Percentiles rank a stretch among this genome's conserved stretches.
Evolutionary conservation across 345 rosid genomes (phyloP).

Genomic region (Eucalyptus decipiens): DNA sequence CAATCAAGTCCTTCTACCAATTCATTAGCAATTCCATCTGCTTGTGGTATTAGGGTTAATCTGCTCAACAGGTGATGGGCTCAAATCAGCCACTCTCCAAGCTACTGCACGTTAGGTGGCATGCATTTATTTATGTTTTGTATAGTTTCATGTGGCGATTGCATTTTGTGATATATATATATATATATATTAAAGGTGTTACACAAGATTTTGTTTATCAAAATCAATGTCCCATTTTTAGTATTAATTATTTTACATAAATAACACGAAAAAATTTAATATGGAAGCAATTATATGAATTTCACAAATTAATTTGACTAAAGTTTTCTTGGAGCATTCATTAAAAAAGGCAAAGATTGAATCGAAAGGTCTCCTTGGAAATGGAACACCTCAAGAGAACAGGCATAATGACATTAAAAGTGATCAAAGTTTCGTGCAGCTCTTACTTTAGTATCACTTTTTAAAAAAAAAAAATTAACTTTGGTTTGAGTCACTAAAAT

Average conservation of each 20-base stretch:
- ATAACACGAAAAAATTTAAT: neutral
- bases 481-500: neutral
- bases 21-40: too few relatives aligned
- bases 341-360: neutral
- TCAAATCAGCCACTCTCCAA: too few relatives aligned
- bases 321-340: neutral
- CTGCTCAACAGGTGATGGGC: too few relatives aligned
- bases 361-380: neutral
- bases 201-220: neutral
- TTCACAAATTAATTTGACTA: neutral
- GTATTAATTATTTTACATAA: neutral
- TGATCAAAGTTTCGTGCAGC: rapidly evolving
- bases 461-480: too few relatives aligned
- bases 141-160: too few relatives aligned
- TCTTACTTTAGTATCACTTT: neutral
- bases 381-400: neutral
- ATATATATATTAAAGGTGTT: too few relatives aligned
- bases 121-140: too few relatives aligned
- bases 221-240: neutral
- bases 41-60: too few relatives aligned
- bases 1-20: too few relatives aligned
- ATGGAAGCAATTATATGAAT: neutral
- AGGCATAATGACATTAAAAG: neutral
- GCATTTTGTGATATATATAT: too few relatives aligned
- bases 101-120: too few relatives aligned